Conservation (phyloP, 306 rosid species). For the Lathyrus oleraceus region DNA sequence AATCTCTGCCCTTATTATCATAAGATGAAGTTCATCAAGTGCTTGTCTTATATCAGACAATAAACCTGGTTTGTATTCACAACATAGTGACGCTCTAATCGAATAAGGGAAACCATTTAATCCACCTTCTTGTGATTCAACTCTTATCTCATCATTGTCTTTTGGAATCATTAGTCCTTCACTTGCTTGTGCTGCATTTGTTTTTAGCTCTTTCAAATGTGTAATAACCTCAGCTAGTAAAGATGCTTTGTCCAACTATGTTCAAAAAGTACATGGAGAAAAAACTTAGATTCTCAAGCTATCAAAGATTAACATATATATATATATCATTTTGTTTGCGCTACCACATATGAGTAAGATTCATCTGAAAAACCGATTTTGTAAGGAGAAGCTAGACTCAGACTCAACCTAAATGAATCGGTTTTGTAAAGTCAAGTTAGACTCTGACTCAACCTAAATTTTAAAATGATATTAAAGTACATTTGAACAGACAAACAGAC, state of each 20-base stretch:
- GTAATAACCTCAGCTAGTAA: slow-evolving; percentile 43
- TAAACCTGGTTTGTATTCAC: slow-evolving; percentile 56
- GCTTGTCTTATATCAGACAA: slow-evolving; percentile 61
- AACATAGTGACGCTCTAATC: slow-evolving; percentile 61
- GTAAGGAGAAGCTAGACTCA: too few relatives aligned
- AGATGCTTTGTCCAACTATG: slow-evolving; percentile 71
- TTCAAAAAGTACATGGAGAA: slow-evolving; percentile 5
- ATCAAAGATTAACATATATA: slow-evolving; percentile 4
- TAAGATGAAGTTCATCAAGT: slow-evolving; percentile 61
- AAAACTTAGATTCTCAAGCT: slow-evolving; percentile 17
- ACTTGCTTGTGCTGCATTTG: slow-evolving; percentile 52
- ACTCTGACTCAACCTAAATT: too few relatives aligned
- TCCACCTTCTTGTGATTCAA: slow-evolving; percentile 57
- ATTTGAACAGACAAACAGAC: too few relatives aligned
- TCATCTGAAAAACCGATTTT: too few relatives aligned
- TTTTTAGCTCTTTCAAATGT: slow-evolving; percentile 52
- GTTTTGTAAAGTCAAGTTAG: too few relatives aligned
- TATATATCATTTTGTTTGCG: neutral
- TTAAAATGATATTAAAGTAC: too few relatives aligned
- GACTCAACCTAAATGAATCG: too few relatives aligned
- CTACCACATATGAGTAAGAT: too few relatives aligned
- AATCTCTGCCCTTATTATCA: slow-evolving; percentile 60
- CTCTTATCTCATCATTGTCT: slow-evolving; percentile 65
- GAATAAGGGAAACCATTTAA: slow-evolving; percentile 57
- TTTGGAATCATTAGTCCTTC: slow-evolving; percentile 55